Base-by-base conservation (phyloP, 2,329 filamentous ascomycete species). In the Venturiaceae sp. region DNA sequence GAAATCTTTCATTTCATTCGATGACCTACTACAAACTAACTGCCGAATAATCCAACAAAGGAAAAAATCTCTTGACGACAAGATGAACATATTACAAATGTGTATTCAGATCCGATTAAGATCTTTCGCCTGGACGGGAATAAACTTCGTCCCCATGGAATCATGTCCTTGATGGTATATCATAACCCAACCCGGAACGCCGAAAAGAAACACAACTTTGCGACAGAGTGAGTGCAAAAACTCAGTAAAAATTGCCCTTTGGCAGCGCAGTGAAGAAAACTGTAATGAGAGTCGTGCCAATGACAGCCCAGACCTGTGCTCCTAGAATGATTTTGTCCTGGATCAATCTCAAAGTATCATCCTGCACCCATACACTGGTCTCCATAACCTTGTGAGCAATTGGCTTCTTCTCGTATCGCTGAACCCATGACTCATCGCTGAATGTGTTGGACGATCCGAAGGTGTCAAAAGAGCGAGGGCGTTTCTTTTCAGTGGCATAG, bases 361-460 rank as follows among this genome's bases (percentile, higher is more conserved):
- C 71, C 61, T 69, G 70, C 46, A 71, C 64, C 46, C 64, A 63
- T 8, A 68, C 63, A 14, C 66, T 65, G 26, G 64, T 63, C 21
- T 67, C 67, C 52, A 70, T 68, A 13, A 74, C 61, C 60, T 63
- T 69, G 26, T 63, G 37, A 57, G 63, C 57, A 8, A 68, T n/a
- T 5, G 65, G 57, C 63, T 66, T 67, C 52, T 60, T 55, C 19
- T 59, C 54, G 53, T 73, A 71, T 28, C 58, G 57, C 11, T 58
- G 61, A 3, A 67, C 64, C 71, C 71, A 74, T 2, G 65, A 44
- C 62, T 72, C 71, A n/a, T 61, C 52, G 14, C 62, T 60, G 30
- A 65, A 70, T 23, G 67, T 63, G 60, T 75, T 75, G 34, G 64
- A 61, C 2, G 66, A 65, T 14, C 73, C 74, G 34, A 75, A 67